These are phyloP conservation scores for Beauveria pseudobassiana DNA, from an alignment of 2,329 filamentous ascomycete species.

Conservation along the genomic window DNA sequence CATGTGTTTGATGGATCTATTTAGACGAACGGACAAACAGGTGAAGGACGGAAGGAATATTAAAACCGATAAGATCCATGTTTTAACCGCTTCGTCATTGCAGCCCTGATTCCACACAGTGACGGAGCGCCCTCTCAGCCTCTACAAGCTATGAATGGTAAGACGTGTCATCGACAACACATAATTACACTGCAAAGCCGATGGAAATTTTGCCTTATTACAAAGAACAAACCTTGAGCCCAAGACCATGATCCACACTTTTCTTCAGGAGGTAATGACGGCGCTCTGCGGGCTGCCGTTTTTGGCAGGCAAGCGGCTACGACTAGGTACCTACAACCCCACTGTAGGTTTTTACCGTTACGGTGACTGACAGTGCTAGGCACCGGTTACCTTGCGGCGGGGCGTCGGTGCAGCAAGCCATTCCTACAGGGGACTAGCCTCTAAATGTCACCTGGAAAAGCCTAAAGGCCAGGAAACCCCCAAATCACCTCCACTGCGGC, in stretches of 20 bases:
- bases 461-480: neutral
- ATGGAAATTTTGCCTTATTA: too few relatives aligned
- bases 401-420: neutral
- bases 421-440: neutral
- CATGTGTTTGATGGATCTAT: neutral
- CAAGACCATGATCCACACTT: too few relatives aligned
- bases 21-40: neutral
- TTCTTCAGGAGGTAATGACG: too few relatives aligned
- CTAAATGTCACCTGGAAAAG: neutral
- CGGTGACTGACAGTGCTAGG: neutral
- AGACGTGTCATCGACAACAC: too few relatives aligned
- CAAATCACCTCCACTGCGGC: neutral
- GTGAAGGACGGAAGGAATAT: neutral
- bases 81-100: neutral
- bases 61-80: neutral
- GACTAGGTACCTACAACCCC: too few relatives aligned
- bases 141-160: too few relatives aligned
- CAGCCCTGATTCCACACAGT: neutral
- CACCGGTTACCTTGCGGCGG: neutral
- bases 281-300: too few relatives aligned
- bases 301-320: too few relatives aligned
- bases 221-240: too few relatives aligned
- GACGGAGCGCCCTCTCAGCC: too few relatives aligned
- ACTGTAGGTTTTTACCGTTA: too few relatives aligned
- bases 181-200: too few relatives aligned